A percentile compares a stretch with the other conserved stretches of the same genome.
phyloP scores from a whole-genome alignment of 2,329 filamentous ascomycete species.

The Elsinoe batatas region DNA sequence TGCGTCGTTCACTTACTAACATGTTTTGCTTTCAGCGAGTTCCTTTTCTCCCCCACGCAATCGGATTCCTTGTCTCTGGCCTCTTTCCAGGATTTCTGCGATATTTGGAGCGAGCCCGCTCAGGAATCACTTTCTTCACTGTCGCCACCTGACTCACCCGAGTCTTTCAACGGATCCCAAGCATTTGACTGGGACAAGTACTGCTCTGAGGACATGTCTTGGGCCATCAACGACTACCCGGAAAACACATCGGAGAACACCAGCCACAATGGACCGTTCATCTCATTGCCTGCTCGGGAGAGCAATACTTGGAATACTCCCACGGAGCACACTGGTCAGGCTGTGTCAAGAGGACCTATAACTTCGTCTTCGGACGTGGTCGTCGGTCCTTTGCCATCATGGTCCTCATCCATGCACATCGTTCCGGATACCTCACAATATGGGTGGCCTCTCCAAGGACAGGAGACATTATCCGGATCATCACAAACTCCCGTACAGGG shows the following conservation, averaged over 20 bases:
- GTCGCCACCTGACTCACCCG: constrained; percentile 15
- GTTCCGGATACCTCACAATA: not conserved
- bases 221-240: constrained; percentile 30
- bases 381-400: not conserved
- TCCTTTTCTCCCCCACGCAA: constrained; percentile 13
- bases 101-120: constrained; percentile 15
- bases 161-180: not conserved
- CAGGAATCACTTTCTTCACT: constrained; percentile 11
- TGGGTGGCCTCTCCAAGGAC: constrained; percentile 1
- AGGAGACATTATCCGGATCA: not conserved
- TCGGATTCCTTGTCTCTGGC: constrained; percentile 14
- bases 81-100: constrained; percentile 14
- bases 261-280: constrained; percentile 15
- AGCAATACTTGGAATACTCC: not conserved
- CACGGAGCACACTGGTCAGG: not conserved
- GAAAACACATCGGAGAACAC: constrained; percentile 20
- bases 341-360: not conserved
- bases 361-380: not conserved
- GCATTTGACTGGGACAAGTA: constrained; percentile 11
- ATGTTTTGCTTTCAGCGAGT: constrained; percentile 13
- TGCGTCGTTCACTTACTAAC: constrained; percentile 4
- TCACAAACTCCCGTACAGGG: not conserved
- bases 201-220: constrained; percentile 13
- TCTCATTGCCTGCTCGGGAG: not conserved
- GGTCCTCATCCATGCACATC: not conserved